Conservation (phyloP, 345 rosid genomes). For the Jatropha curcas region DNA sequence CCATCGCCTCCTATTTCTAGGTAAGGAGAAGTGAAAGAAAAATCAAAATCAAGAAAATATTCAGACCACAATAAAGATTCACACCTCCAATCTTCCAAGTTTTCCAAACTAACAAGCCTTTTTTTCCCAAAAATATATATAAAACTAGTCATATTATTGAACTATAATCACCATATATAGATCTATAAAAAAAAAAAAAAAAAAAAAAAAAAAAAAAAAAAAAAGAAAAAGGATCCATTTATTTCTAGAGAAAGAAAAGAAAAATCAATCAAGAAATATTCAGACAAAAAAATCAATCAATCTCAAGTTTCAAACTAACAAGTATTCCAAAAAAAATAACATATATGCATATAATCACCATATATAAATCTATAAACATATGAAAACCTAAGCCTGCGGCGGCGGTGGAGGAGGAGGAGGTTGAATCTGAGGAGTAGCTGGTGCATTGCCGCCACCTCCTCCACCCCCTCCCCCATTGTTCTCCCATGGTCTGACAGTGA, state of each 20-base stretch:
- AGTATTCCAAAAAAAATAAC: background rate
- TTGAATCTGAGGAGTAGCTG: slow-evolving; percentile 6
- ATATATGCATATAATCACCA: background rate
- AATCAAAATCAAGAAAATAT: no score
- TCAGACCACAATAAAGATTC: no score
- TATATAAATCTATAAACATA: background rate
- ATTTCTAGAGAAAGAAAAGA: no score
- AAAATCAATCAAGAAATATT: background rate
- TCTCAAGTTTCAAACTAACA: background rate
- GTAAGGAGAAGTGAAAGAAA: no score
- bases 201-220: background rate
- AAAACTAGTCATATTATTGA: no score
- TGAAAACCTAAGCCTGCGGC: background rate
- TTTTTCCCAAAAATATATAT: no score
- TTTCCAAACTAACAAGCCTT: no score
- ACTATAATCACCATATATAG: no score
- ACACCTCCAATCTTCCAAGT: no score
- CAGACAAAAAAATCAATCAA: no score
- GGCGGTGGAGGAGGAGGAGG: slow-evolving; percentile 4
- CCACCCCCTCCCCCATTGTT: slow-evolving; percentile 21
- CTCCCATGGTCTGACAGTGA: slow-evolving; percentile 63
- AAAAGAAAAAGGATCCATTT: background rate
- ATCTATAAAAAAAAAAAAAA: no score
- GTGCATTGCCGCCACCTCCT: slow-evolving; percentile 18
- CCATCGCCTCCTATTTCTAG: no score